Evolutionary conservation across 2,329 filamentous ascomycete genomes (phyloP), one percentile per base, ranked within the genome.

Genomic region (Lachnellula suecica): DNA sequence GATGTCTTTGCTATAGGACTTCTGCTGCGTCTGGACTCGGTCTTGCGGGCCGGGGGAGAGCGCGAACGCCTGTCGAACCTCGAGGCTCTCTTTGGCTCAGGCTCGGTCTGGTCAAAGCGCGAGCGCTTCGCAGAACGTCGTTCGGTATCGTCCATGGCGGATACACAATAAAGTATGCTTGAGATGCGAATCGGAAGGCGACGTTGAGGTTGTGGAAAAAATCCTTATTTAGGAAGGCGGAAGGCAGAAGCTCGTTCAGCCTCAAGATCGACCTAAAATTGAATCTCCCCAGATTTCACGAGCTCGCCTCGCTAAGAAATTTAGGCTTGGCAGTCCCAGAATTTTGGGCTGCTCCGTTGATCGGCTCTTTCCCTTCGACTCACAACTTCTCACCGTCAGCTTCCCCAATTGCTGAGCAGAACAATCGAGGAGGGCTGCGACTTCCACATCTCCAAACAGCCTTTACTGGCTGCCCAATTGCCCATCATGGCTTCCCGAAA

Each of bases 11-110:
- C 64, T 51, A 92, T 70, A 19, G 92, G 92, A 70, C 91, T 97
- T 62, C 93, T 88, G 63, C 90, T 91, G 68, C 93, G 85, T 61
- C 79, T 76, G 42, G 82, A 73, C 57, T 95, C 89, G 23, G 83
- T 77, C 62, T 85, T 82, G 65, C 83, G 80, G 23, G 79, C 72
- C 53, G 74, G 72, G 20, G 91, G 91, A 27, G 91, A 96, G 60
- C 91, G 88, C 53, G 94, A 97, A 64, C 94, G 88, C 64, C 92
- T 85, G 73, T 97, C 93, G 72, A 96, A 97, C 68, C 92, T 84
- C 45, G 91, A 95, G 40, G 81, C 68, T 62, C 85, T 80, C 66
- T 85, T 87, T 52, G 88, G 84, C 66, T 94, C 90, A 5, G 89
- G 85, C 69, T 93, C 90, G 43, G 85, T 94, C 71, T 95, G 90